phyloP scores from a whole-genome alignment of 2,329 filamentous ascomycete genomes.

The Teratosphaeria destructans region DNA sequence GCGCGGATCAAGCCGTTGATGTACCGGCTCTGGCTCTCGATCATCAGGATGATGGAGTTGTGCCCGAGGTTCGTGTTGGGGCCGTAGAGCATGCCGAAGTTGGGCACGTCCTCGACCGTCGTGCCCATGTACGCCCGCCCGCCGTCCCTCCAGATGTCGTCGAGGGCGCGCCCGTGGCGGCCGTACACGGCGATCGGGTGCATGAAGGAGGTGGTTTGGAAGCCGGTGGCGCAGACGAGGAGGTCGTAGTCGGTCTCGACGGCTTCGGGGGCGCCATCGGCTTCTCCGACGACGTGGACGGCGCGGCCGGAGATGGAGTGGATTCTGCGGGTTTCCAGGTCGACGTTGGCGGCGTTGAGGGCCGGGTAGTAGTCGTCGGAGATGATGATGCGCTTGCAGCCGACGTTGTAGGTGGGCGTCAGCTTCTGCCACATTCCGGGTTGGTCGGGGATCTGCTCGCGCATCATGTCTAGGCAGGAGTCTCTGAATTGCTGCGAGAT shows the following conservation, averaged over 20 bases:
- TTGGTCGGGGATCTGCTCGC: slow-evolving; percentile 34
- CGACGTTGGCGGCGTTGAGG: slow-evolving; percentile 37
- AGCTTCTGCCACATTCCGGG: slow-evolving; percentile 44
- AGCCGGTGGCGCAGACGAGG: slow-evolving; percentile 49
- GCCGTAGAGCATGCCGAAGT: slow-evolving; percentile 49
- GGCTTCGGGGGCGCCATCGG: slow-evolving; percentile 13
- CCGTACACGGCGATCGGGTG: slow-evolving; percentile 46
- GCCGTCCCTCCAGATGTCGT: slow-evolving; percentile 45
- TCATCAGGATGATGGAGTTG: slow-evolving; percentile 47
- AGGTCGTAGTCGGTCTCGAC: slow-evolving; percentile 39
- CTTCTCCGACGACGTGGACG: slow-evolving; percentile 37
- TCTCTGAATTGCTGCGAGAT: slow-evolving; percentile 32
- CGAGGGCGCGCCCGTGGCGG: slow-evolving; percentile 30
- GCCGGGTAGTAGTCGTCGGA: slow-evolving; percentile 47
- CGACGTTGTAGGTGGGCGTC: slow-evolving; percentile 43
- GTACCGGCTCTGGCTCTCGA: slow-evolving; percentile 48
- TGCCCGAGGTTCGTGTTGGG: slow-evolving; percentile 44
- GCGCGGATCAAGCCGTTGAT: slow-evolving; percentile 41
- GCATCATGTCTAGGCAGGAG: slow-evolving; percentile 31
- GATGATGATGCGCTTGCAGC: slow-evolving; percentile 47
- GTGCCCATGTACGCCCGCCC: slow-evolving; percentile 43
- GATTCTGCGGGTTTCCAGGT: slow-evolving; percentile 42
- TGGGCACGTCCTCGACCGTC: slow-evolving; percentile 42
- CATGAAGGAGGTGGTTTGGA: slow-evolving; percentile 49
- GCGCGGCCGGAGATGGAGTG: slow-evolving; percentile 36